Conservation (phyloP, 2,329 filamentous ascomycete species). For the Atkinsonella hypoxylon region DNA sequence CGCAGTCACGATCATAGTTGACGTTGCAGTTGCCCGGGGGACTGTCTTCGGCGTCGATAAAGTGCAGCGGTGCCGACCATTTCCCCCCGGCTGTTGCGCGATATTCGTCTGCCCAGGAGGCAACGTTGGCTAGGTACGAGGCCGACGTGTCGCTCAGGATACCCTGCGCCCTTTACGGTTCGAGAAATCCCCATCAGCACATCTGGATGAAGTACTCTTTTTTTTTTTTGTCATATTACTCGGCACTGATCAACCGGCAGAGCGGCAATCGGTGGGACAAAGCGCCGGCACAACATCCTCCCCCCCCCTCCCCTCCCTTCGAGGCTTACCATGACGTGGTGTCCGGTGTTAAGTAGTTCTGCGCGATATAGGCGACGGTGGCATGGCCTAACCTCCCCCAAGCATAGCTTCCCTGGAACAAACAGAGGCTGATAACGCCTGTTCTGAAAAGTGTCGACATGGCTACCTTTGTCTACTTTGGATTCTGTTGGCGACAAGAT, state of each 20-base stretch:
- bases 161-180: slow-evolving; percentile 9
- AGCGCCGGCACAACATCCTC: not conserved
- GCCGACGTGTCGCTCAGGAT: slow-evolving; percentile 29
- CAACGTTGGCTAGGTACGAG: slow-evolving; percentile 35
- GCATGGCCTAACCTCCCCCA: slow-evolving; percentile 37
- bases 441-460: slow-evolving; percentile 8
- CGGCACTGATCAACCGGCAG: too few relatives aligned
- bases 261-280: slow-evolving; percentile 8
- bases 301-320: not conserved
- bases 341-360: slow-evolving; percentile 30
- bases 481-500: too few relatives aligned
- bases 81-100: slow-evolving; percentile 32
- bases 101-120: slow-evolving; percentile 32
- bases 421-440: slow-evolving; percentile 8
- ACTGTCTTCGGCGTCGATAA: slow-evolving; percentile 36
- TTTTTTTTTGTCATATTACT: too few relatives aligned
- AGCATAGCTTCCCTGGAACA: slow-evolving; percentile 14
- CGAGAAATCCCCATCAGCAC: not conserved
- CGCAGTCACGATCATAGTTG: slow-evolving; percentile 31
- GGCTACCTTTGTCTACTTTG: not conserved
- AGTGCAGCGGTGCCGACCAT: slow-evolving; percentile 36
- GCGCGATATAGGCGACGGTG: slow-evolving; percentile 41
- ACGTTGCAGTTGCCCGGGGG: slow-evolving; percentile 17
- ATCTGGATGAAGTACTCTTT: too few relatives aligned
- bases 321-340: slow-evolving; percentile 18